A percentile compares a stretch with the other conserved stretches of the same genome.
These are phyloP conservation scores for Quercus mongolica DNA, from an alignment of 306 rosid genomes.

Conservation along the genomic window DNA sequence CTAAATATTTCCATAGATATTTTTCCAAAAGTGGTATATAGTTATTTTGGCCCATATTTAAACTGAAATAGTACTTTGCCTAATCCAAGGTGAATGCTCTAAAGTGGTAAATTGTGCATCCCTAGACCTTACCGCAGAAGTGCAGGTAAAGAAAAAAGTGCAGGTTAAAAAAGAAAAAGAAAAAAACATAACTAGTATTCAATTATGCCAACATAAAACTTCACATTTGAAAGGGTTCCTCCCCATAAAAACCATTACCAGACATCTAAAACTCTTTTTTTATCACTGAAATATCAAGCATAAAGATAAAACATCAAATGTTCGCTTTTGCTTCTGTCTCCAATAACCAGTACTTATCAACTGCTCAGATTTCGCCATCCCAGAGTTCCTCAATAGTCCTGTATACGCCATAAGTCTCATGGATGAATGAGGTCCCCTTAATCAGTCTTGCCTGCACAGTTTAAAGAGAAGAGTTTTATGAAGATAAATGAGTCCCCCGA, in stretches of 20 bases:
- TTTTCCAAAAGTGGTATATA: no score
- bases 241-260: constrained; percentile 1
- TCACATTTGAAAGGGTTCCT: no score
- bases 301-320: background rate
- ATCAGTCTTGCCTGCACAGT: constrained; percentile 63
- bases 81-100: no score
- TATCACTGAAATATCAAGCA: background rate
- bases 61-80: no score
- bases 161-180: no score
- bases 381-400: constrained; percentile 56
- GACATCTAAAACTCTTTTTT: background rate
- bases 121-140: no score
- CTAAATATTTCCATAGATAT: no score
- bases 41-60: no score
- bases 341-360: background rate
- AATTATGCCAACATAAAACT: no score
- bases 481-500: background rate
- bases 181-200: no score
- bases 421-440: constrained; percentile 39
- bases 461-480: background rate
- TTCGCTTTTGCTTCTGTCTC: background rate
- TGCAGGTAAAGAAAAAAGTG: no score
- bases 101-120: no score
- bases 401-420: constrained; percentile 57
- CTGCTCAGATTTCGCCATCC: constrained; percentile 75